Conservation (phyloP, 78 protist genomes). For the Polysphondylium violaceum region DNA sequence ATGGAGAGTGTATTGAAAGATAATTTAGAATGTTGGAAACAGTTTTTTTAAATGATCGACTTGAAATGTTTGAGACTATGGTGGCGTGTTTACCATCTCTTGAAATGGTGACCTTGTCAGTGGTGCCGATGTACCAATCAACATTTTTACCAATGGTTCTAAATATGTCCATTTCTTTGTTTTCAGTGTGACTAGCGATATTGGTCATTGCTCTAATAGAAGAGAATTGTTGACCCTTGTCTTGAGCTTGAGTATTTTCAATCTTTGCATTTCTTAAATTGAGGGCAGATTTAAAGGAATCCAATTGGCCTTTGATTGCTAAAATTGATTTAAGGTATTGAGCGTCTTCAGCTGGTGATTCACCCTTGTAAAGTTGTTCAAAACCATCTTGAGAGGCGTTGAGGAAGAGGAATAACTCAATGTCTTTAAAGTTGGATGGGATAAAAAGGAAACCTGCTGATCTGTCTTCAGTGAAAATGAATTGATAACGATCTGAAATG, state of each 20-base stretch:
- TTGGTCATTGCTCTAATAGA: not conserved
- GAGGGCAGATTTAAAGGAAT: too few species aligned
- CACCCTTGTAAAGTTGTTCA: not conserved
- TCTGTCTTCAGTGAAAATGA: slow-evolving; percentile 37
- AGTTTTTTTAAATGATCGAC: not conserved
- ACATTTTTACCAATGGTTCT: too few species aligned
- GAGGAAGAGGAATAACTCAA: slow-evolving; percentile 51
- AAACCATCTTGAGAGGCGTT: slow-evolving; percentile 28
- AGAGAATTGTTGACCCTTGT: not conserved
- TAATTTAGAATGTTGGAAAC: not conserved
- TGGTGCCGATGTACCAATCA: not conserved
- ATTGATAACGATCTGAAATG: slow-evolving; percentile 66
- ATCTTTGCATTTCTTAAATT: too few species aligned
- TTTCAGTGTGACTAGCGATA: not conserved
- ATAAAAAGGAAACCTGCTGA: slow-evolving; percentile 34
- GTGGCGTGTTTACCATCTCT: not conserved
- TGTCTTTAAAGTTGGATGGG: slow-evolving; percentile 45
- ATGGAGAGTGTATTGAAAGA: not conserved
- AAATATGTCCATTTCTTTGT: not conserved
- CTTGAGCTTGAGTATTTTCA: not conserved
- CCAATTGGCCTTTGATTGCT: not conserved
- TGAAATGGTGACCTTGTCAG: not conserved
- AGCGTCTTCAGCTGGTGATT: not conserved
- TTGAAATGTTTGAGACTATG: not conserved
- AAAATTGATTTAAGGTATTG: not conserved